phyloP scores from a whole-genome alignment of 2,329 filamentous ascomycete species.

The Fusarium tupiense region DNA sequence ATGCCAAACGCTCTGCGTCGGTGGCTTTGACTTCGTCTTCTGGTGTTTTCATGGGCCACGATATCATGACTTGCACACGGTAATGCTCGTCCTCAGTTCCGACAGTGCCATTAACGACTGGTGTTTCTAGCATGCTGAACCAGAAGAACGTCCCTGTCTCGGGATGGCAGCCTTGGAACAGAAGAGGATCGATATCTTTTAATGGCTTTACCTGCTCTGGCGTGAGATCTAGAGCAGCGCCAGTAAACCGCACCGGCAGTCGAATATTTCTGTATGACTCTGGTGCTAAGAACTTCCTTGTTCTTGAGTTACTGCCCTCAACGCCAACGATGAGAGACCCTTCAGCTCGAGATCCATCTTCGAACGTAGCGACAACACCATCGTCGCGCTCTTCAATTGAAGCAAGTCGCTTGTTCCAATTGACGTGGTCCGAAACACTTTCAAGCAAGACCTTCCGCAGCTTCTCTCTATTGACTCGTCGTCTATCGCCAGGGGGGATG shows the following conservation, averaged over 20 bases:
- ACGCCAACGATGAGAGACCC: constrained; percentile 1
- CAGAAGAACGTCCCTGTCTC: neutral
- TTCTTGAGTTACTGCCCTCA: constrained; percentile 12
- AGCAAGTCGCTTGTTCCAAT: constrained; percentile 2
- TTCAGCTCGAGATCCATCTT: neutral
- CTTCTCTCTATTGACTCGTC: constrained; percentile 10
- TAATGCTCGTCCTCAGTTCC: neutral
- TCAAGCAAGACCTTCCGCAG: constrained; percentile 3
- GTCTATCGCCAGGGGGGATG: neutral
- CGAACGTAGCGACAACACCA: neutral
- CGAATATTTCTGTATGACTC: constrained; percentile 1
- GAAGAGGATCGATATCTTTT: constrained; percentile 1
- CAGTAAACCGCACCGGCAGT: neutral
- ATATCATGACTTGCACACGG: constrained; percentile 7
- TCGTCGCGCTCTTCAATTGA: neutral
- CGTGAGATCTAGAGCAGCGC: constrained; percentile 3
- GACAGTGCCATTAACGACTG: neutral
- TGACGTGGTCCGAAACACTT: neutral
- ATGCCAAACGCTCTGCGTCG: neutral
- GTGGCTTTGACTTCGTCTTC: constrained; percentile 6
- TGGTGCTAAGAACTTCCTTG: neutral
- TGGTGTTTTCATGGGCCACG: neutral
- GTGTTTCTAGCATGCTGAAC: constrained; percentile 4
- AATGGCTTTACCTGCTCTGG: constrained; percentile 9
- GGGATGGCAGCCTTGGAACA: constrained; percentile 1